These are phyloP conservation scores for Tetrahymena borealis DNA, from an alignment of 73 alveolate genomes.

Conservation along the genomic window DNA sequence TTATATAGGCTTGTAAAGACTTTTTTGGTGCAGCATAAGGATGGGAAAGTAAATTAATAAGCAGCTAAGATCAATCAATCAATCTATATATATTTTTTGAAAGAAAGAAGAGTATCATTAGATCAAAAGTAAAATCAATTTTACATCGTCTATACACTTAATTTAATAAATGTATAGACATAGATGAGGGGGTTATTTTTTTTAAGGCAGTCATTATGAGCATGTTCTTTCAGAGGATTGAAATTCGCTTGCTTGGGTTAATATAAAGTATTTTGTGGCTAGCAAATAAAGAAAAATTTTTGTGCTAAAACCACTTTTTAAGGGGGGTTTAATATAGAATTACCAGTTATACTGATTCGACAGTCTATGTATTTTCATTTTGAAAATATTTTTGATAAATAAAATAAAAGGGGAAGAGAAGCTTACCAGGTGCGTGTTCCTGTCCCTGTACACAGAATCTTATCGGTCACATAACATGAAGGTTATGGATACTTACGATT, in stretches of 20 bases:
- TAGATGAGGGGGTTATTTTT: neutral
- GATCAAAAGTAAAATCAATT: neutral
- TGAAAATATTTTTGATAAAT: neutral
- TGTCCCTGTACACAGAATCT: neutral
- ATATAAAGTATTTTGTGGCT: neutral
- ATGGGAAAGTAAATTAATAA: neutral
- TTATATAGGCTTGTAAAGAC: neutral
- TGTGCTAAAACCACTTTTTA: neutral
- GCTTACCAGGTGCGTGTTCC: neutral
- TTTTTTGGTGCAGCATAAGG: conserved; percentile 3
- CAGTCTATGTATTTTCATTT: neutral
- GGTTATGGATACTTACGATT: conserved; percentile 1
- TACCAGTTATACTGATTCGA: neutral
- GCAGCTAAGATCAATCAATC: neutral
- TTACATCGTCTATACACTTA: neutral
- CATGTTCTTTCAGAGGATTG: neutral
- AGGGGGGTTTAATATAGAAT: neutral
- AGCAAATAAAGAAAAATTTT: neutral
- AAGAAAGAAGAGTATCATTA: neutral
- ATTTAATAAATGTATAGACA: neutral
- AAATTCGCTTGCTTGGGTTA: neutral
- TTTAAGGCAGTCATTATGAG: neutral
- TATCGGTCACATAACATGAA: neutral
- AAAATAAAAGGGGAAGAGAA: neutral
- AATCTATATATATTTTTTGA: neutral